Evolutionary conservation across 2,329 filamentous ascomycete species (phyloP).

Genomic region (Periconia macrospinosa): DNA sequence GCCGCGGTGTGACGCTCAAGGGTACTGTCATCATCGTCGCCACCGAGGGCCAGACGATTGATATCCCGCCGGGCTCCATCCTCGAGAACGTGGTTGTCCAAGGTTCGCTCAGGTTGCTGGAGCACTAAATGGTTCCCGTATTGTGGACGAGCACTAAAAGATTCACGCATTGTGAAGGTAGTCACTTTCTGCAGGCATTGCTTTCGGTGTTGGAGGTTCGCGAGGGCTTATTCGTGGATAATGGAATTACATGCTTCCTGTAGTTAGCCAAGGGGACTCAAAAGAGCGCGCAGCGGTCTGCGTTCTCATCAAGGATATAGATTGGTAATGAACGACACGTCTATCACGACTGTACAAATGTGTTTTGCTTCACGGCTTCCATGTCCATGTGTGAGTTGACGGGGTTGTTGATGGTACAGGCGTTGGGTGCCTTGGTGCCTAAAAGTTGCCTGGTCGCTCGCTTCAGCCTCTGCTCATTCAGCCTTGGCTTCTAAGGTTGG

Average conservation of each 20-base stretch:
- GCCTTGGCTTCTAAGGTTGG: no score
- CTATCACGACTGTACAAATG: not conserved
- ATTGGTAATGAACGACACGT: conserved; percentile 20
- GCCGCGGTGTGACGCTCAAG: conserved; percentile 93
- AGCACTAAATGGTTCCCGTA: conserved; percentile 56
- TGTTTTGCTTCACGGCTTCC: conserved; percentile 2
- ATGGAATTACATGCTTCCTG: conserved; percentile 23
- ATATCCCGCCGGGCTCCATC: conserved; percentile 93
- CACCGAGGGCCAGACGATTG: conserved; percentile 96
- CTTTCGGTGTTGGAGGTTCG: conserved; percentile 15
- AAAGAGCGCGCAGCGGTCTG: conserved; percentile 18
- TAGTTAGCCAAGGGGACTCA: conserved; percentile 19
- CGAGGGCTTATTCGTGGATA: conserved; percentile 4
- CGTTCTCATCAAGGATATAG: conserved; percentile 15
- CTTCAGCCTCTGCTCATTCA: no score
- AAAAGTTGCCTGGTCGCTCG: no score
- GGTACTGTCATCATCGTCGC: conserved; percentile 99
- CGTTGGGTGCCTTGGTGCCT: no score
- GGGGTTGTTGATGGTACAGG: not conserved
- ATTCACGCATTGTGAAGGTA: conserved; percentile 12
- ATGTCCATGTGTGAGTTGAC: not conserved
- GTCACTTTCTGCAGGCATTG: conserved; percentile 30
- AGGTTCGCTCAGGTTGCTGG: conserved; percentile 79
- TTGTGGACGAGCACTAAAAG: conserved; percentile 51
- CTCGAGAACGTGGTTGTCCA: conserved; percentile 99